Base-by-base conservation (phyloP, 1,284 basidiomycete species). In the Anthracocystis panici-leucophaei region DNA sequence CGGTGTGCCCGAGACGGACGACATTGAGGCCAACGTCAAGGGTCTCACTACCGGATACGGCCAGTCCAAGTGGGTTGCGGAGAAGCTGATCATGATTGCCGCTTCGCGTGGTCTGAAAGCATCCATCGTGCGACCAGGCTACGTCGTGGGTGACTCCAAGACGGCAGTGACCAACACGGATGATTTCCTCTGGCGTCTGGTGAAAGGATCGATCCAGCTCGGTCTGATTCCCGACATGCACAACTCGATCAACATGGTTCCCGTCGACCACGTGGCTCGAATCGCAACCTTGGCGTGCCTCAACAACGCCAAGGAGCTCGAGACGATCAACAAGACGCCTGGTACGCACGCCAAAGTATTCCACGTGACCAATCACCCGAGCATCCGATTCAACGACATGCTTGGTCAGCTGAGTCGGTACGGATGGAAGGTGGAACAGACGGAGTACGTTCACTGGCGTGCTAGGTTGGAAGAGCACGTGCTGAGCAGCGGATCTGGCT, bases 181-280 rank as follows among this genome's bases (percentile, higher is more conserved):
- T 82, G 97, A 99, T 86, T 99, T 99, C 87, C 90, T 99, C 61
- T 98, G 96, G 95, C 91, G 97, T 21, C 88, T 99, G 84, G 93
- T 98, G 84, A 99, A 99, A 87, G 97, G 97, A 25, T 97, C 95
- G 84, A 89, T 97, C 51, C 97, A 99, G 86, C 91, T 99, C 7
- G 96, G 96, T 3, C 89, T 95, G 46, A 91, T 95, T 2, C 97
- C 97, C 1, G 93, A 99, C 85, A 98, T 99, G 86, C 94, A 97
- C 88, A 99, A 99, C 87, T 92, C 93, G 4, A 90, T 99, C 83
- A 99, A 99, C 87, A 96, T 98, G 93, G 93, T 95, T 20, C 97
- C 97, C 0, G 97, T 99, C 29, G 93, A 99, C 86, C 93, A 97
- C 84, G 96, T 99, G 69, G 95, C 97, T 1, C 89, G 91, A 3